Conservation (phyloP, 2,329 filamentous ascomycete genomes). For the Stemphylium lycopersici region DNA sequence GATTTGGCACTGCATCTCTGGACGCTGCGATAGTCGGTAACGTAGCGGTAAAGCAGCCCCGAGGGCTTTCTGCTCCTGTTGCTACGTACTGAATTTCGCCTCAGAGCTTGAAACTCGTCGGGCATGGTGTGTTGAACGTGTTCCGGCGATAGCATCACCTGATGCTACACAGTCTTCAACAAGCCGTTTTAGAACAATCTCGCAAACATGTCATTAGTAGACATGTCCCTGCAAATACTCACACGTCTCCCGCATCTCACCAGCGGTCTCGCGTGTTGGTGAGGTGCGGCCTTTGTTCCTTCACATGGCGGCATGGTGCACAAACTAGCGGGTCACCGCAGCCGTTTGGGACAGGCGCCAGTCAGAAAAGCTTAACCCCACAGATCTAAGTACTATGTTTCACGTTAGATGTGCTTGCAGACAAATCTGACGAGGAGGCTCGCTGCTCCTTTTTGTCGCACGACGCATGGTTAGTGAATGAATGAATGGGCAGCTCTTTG, state of each 20-base stretch:
- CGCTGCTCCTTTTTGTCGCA: neutral
- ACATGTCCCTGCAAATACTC: neutral
- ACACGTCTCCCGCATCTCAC: neutral
- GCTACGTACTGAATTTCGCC: no score
- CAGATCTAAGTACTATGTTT: constrained; percentile 9
- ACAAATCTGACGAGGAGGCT: neutral
- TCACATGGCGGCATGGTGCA: constrained; percentile 20
- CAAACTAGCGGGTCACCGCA: constrained; percentile 29
- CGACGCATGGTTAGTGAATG: neutral
- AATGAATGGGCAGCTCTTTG: no score
- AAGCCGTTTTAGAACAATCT: no score
- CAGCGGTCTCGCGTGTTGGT: neutral
- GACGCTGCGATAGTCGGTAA: neutral
- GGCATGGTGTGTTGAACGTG: no score
- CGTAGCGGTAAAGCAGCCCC: neutral
- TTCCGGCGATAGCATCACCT: no score
- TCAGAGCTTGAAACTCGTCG: no score
- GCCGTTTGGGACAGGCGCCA: constrained; percentile 15
- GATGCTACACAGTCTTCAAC: no score
- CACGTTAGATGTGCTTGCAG: neutral
- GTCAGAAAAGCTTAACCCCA: constrained; percentile 22
- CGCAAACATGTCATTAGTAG: no score
- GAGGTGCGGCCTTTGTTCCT: constrained; percentile 7
- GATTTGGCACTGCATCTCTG: neutral
- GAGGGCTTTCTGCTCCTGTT: neutral